These are phyloP conservation scores for Colletotrichum siamense DNA, from an alignment of 2,329 filamentous ascomycete genomes.

Conservation along the genomic window DNA sequence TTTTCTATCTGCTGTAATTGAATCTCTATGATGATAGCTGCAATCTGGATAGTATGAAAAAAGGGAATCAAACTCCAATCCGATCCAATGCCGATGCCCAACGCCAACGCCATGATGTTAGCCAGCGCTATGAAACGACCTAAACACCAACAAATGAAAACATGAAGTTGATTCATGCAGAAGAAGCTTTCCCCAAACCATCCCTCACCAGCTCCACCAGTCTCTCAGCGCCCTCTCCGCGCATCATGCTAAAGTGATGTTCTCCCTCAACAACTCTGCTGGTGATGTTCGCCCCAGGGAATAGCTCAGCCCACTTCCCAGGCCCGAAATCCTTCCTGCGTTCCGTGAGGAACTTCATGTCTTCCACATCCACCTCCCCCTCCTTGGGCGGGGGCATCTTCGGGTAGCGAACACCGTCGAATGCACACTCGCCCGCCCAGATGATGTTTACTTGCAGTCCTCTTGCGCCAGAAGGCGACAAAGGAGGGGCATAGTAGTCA, in stretches of 20 bases:
- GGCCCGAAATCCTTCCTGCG: constrained; percentile 74
- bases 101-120: neutral
- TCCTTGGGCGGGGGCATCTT: constrained; percentile 64
- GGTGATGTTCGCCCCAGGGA: constrained; percentile 65
- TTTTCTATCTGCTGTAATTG: neutral
- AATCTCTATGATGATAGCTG: neutral
- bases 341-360: constrained; percentile 66
- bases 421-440: constrained; percentile 78
- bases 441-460: constrained; percentile 68
- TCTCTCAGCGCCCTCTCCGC: constrained; percentile 47
- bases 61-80: neutral
- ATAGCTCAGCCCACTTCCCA: constrained; percentile 72
- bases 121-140: neutral
- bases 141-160: neutral
- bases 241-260: constrained; percentile 81
- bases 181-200: neutral
- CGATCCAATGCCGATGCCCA: neutral
- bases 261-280: constrained; percentile 70
- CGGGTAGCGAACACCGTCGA: constrained; percentile 68
- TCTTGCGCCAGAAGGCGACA: constrained; percentile 61
- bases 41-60: neutral
- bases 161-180: neutral
- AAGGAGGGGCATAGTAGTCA: constrained; percentile 63
- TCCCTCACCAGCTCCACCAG: neutral
- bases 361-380: constrained; percentile 55